Base-by-base conservation (phyloP, 1,139 yeast genomes). In the Petasospora rhodanensis region DNA sequence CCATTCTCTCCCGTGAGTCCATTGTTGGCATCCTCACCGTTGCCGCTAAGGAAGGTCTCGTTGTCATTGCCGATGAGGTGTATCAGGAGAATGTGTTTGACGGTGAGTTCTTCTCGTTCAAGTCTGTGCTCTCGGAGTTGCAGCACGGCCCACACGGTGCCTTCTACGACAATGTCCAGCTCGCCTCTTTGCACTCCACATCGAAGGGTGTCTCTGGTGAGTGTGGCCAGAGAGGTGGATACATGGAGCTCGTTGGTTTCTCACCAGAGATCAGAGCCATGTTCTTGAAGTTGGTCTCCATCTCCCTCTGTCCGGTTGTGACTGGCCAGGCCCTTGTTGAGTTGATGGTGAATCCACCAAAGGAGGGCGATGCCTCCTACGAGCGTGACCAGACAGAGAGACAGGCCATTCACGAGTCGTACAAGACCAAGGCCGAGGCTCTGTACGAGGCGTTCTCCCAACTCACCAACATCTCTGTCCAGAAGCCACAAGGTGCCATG, bases 191-290 rank as follows among this genome's bases (percentile, higher is more conserved):
- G 46, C 97, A 91, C 59, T 87, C 97, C 12, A 87, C 95, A 24
- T 89, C 97, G 14, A 91, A 91, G 64, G 98, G 98, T 56, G 85
- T 87, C 52, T 75, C 87, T 48, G 99, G 98, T 40, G 98, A 91
- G 64, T 91, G 98, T 69, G 98, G 98, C 38, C 98, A 91, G 65
- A 79, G 98, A 62, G 98, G 97, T 52, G 98, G 99, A 5, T 93
- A 89, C 67, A 84, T 91, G 94, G 98, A 91, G 61, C 64, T 89
- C 11, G 73, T 79, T 12, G 96, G 96, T 1, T 84, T 91, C 60
- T 64, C 72, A 17, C 67, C 68, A 5, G 89, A 81, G 30, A 80
- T 89, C 13, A 66, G 69, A 49, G 82, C 76, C 25, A 70, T 83
- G 34, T 68, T 91, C 34, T 69, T 83, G 61, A 91, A 91, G 61